phyloP scores from a whole-genome alignment of 768 basidiomycete genomes.

The Boletus reticuloceps region DNA sequence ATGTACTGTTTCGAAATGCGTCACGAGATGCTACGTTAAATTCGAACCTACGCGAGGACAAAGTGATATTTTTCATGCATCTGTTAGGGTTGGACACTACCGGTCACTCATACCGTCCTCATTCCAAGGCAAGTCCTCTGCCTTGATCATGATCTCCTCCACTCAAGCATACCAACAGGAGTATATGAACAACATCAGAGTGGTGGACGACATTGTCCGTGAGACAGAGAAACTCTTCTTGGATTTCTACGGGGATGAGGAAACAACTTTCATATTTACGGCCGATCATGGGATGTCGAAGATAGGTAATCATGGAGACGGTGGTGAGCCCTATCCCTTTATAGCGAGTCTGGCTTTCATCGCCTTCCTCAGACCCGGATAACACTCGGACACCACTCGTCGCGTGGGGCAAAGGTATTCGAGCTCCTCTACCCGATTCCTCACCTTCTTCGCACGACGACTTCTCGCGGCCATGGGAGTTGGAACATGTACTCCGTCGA shows the following conservation, averaged over 20 bases:
- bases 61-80: conserved; percentile 80
- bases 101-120: conserved; percentile 82
- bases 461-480: conserved; percentile 63
- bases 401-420: conserved; percentile 78
- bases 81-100: conserved; percentile 84
- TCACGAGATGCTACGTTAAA: conserved; percentile 49
- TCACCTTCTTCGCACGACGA: conserved; percentile 62
- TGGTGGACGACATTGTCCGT: conserved; percentile 72
- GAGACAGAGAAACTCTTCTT: conserved; percentile 60
- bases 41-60: conserved; percentile 49
- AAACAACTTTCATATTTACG: conserved; percentile 77
- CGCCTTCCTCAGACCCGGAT: conserved; percentile 65
- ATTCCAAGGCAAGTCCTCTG: conserved; percentile 56
- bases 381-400: conserved; percentile 84
- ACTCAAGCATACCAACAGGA: conserved; percentile 44
- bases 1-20: conserved; percentile 59
- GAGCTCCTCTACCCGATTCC: conserved; percentile 60
- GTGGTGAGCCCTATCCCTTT: conserved; percentile 46
- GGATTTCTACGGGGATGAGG: conserved; percentile 63
- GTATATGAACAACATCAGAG: conserved; percentile 81
- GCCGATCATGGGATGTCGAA: conserved; percentile 91
- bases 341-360: conserved; percentile 3
- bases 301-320: conserved; percentile 88
- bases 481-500: conserved; percentile 56
- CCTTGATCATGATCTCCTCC: background rate